Percentiles rank a stretch among this genome's conserved stretches.
Conservation (phyloP, 2,329 filamentous ascomycete species). For the Helicocarpus griseus region DNA sequence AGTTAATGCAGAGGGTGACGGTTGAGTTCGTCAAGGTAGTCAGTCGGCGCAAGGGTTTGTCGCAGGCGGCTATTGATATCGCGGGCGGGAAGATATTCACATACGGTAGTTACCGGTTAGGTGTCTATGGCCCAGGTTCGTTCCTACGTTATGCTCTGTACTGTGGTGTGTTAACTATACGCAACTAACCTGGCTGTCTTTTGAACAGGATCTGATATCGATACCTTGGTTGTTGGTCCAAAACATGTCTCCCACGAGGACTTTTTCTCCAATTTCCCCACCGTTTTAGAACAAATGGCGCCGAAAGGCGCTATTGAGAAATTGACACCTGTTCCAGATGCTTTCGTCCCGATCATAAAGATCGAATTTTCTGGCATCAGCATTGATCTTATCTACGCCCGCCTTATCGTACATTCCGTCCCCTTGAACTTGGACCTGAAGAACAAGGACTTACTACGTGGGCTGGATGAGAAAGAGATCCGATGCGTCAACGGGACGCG, state of each 20-base stretch:
- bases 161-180: not conserved
- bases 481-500: constrained; percentile 88
- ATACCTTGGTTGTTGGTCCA: constrained; percentile 85
- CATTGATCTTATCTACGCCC: constrained; percentile 86
- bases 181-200: not conserved
- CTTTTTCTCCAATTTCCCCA: constrained; percentile 86
- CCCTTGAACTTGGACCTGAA: constrained; percentile 64
- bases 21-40: constrained; percentile 81
- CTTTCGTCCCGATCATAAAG: constrained; percentile 95
- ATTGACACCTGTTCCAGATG: constrained; percentile 74
- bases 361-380: constrained; percentile 84
- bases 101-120: constrained; percentile 89
- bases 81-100: constrained; percentile 90
- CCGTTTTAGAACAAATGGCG: constrained; percentile 65
- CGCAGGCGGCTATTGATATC: constrained; percentile 67
- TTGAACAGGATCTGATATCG: constrained; percentile 78
- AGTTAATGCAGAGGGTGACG: constrained; percentile 67
- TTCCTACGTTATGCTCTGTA: not conserved
- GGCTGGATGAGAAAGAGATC: constrained; percentile 76
- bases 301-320: constrained; percentile 72
- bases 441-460: constrained; percentile 75
- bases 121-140: constrained; percentile 74
- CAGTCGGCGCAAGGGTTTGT: constrained; percentile 61
- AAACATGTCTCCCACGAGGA: constrained; percentile 82
- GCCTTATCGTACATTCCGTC: constrained; percentile 62